Percentiles rank a stretch among this genome's conserved stretches.
Evolutionary conservation across 441 rosid genomes (phyloP).

Genomic region (Metrosideros polymorpha): DNA sequence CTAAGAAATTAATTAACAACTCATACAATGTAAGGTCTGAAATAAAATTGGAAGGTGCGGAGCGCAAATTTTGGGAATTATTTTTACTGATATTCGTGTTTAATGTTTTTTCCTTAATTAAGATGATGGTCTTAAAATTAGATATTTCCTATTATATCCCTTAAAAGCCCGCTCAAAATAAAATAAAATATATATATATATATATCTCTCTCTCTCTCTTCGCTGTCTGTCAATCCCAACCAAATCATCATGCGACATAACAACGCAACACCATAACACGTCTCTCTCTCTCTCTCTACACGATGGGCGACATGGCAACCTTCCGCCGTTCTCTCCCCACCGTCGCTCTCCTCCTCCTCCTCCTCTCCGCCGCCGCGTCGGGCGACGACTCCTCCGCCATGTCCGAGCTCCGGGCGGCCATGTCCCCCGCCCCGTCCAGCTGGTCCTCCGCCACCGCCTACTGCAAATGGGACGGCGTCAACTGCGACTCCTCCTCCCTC

Average conservation of each 20-base stretch:
- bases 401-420: conserved; percentile 27
- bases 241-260: background rate
- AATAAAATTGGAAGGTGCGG: background rate
- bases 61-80: background rate
- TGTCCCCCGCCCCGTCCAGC: conserved; percentile 23
- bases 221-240: background rate
- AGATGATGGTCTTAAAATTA: background rate
- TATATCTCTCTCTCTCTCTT: background rate
- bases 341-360: background rate
- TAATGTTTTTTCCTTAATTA: background rate
- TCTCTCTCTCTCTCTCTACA: background rate
- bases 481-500: conserved; percentile 1
- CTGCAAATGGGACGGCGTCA: conserved; percentile 9
- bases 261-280: background rate
- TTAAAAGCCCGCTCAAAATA: background rate
- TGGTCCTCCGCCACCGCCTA: conserved; percentile 2
- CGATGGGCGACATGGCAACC: background rate
- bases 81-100: background rate
- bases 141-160: background rate
- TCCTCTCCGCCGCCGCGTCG: conserved; percentile 1
- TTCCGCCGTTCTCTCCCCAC: background rate
- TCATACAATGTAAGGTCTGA: background rate
- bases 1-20: background rate
- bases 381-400: conserved; percentile 37
- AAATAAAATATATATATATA: no score